Percentiles rank a stretch among this genome's conserved stretches.
These are phyloP conservation scores for Asterophora lycoperdoides DNA, from an alignment of 768 basidiomycete species.

Conservation along the genomic window DNA sequence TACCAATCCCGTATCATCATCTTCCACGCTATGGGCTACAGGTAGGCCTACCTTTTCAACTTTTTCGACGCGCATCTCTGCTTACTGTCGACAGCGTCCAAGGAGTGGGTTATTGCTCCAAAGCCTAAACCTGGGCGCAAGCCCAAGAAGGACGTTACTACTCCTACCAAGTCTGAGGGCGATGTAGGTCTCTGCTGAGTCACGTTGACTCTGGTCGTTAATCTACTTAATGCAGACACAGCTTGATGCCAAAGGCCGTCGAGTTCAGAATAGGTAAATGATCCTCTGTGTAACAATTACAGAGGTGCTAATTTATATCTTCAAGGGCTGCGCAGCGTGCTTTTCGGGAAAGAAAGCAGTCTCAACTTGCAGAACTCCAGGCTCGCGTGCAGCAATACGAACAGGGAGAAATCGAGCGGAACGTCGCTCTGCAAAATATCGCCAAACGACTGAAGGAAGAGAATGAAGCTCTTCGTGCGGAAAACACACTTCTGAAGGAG, in stretches of 20 bases:
- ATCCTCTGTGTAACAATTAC: constrained; percentile 1
- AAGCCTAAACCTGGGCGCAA: constrained; percentile 86
- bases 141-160: constrained; percentile 65
- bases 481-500: constrained; percentile 60
- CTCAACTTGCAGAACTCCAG: constrained; percentile 83
- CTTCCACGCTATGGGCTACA: constrained; percentile 71
- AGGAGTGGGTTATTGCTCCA: constrained; percentile 84
- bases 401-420: constrained; percentile 87
- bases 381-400: constrained; percentile 82
- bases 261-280: constrained; percentile 69
- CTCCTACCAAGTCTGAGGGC: constrained; percentile 31
- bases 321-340: constrained; percentile 82
- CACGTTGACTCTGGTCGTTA: neutral
- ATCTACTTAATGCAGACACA: constrained; percentile 17
- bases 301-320: constrained; percentile 13
- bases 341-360: constrained; percentile 86
- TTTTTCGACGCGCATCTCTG: constrained; percentile 4
- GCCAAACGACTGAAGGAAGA: constrained; percentile 86
- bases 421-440: constrained; percentile 76
- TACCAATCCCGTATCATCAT: constrained; percentile 29
- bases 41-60: constrained; percentile 38
- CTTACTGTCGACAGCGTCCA: constrained; percentile 55
- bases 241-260: constrained; percentile 57
- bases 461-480: constrained; percentile 67
- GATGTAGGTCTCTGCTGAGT: constrained; percentile 39